Evolutionary conservation across 2,329 filamentous ascomycete genomes (phyloP).

Genomic region (Fusarium sp.): DNA sequence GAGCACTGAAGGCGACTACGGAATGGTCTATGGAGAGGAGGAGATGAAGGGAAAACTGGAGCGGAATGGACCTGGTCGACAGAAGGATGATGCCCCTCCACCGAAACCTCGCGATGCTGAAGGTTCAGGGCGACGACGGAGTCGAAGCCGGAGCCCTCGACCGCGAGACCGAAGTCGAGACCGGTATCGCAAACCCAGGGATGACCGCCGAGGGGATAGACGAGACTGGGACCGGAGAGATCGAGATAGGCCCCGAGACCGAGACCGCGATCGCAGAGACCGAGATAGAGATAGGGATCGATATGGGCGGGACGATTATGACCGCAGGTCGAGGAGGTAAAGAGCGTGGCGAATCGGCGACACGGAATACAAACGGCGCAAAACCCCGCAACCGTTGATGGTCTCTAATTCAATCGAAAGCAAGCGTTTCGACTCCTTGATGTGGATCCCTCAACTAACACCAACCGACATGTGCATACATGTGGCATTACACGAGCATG

Average conservation of each 20-base stretch:
- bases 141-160: slow-evolving; percentile 36
- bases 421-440: slow-evolving; percentile 23
- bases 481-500: slow-evolving; percentile 32
- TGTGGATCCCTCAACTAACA: slow-evolving; percentile 29
- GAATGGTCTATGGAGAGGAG: slow-evolving; percentile 84
- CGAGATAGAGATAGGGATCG: slow-evolving; percentile 35
- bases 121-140: slow-evolving; percentile 4
- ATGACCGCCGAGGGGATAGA: slow-evolving; percentile 40
- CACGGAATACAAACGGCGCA: slow-evolving; percentile 27
- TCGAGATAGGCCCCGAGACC: slow-evolving; percentile 42
- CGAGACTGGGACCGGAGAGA: slow-evolving; percentile 42
- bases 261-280: slow-evolving; percentile 40
- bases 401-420: slow-evolving; percentile 17
- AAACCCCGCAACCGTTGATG: slow-evolving; percentile 19
- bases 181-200: slow-evolving; percentile 39
- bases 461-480: slow-evolving; percentile 21
- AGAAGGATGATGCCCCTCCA: slow-evolving; percentile 24
- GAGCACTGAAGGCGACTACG: slow-evolving; percentile 65
- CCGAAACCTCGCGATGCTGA: slow-evolving; percentile 14
- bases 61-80: slow-evolving; percentile 48
- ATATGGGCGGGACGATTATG: slow-evolving; percentile 34
- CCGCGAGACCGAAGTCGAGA: slow-evolving; percentile 41
- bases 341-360: slow-evolving; percentile 12
- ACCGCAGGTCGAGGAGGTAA: slow-evolving; percentile 37
- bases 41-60: slow-evolving; percentile 67